Conservation (phyloP, 257 asterid species). For the Gardenia jasminoides region DNA sequence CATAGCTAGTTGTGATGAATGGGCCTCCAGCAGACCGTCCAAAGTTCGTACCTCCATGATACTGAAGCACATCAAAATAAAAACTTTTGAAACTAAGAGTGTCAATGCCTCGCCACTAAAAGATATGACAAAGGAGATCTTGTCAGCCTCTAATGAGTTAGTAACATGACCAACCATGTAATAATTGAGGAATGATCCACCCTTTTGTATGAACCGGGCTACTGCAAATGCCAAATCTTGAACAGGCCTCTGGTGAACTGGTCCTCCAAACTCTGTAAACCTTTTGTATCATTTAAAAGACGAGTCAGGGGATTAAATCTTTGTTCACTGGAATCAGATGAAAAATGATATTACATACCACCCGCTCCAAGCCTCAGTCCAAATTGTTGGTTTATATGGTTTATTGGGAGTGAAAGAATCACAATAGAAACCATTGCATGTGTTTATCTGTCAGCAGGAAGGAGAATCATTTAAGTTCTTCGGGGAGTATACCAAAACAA, state of each 20-base stretch:
- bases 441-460: conserved; percentile 57
- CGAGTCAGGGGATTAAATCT: conserved; percentile 4
- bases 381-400: conserved; percentile 81
- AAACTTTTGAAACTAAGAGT: not conserved
- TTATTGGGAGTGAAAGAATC: conserved; percentile 76
- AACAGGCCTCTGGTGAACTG: conserved; percentile 72
- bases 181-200: conserved; percentile 86
- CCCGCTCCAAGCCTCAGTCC: conserved; percentile 99
- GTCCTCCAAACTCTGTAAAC: conserved; percentile 84
- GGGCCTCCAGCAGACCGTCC: conserved; percentile 97
- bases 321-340: conserved; percentile 4
- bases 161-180: conserved; percentile 71
- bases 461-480: conserved; percentile 5
- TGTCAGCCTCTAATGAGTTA: not conserved
- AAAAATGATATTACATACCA: conserved; percentile 41
- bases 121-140: not conserved
- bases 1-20: conserved; percentile 86
- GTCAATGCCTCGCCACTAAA: not conserved
- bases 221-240: conserved; percentile 93
- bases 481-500: not conserved
- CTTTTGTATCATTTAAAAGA: conserved; percentile 32
- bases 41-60: conserved; percentile 92
- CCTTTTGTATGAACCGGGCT: conserved; percentile 83
- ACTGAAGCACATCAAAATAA: conserved; percentile 26
- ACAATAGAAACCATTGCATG: conserved; percentile 96